Base-by-base conservation (phyloP, 306 rosid genomes). In the Dalbergia cultrata region DNA sequence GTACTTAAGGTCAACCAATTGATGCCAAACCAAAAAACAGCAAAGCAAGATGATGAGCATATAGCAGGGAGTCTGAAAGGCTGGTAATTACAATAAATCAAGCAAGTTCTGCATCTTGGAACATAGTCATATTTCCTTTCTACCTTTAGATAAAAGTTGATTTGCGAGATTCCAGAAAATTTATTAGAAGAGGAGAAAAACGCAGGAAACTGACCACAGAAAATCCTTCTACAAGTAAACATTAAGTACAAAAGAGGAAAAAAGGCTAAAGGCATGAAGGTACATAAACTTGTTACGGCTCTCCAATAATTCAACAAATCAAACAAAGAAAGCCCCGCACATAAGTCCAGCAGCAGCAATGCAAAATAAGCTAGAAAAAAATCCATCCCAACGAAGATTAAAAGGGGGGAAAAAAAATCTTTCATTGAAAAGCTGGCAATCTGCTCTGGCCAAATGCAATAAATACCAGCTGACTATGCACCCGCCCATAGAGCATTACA, bases 21-120 rank as follows among this genome's bases (percentile, higher is more conserved):
- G 57, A 74, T 45, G 61, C 49, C 70, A 44, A 78, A 73, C 53
- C 71, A 78, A 57, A 57, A 62, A 69, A 68, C 9, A 8, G 49
- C 21, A 76, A 67, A 77, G 50, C 69, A 77, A 9, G 34, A 31
- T 3, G 53, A 76, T 76, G 62, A 81, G 33, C 70, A 50, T 72
- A 60, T 22, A 53, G 54, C 79, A 78, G 22, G 64, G 37, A 53
- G 66, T 33, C 34, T 47, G 10, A 26, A 61, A 60, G 37, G 72
- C 50, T 10, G 22, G 22, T 67, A 33, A 85, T 66, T 61, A 69
- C 63, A 59, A 77, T 6, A 78, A 73, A 63, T 56, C 43, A 72
- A 58, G 64, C 11, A 80, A 49, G 47, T 21, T 62, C 34, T 52
- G 70, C 74, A 67, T 34, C 52, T 72, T 13, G 47, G 70, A 72